phyloP scores from a whole-genome alignment of 768 basidiomycete species.

The Leccinum barrowsii region DNA sequence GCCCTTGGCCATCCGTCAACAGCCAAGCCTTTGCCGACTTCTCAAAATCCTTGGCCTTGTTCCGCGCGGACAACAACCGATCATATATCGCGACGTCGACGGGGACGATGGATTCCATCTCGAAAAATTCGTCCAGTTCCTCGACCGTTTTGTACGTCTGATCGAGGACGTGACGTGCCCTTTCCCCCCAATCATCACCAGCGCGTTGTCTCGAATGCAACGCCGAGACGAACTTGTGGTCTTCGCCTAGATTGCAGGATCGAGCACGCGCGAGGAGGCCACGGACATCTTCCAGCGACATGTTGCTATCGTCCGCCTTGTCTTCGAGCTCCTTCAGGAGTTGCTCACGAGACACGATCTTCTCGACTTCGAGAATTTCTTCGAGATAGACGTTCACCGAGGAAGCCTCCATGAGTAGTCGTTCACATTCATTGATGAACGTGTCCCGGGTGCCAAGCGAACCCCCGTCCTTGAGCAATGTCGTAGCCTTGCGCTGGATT shows the following conservation, averaged over 20 bases:
- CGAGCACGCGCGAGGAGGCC: conserved; percentile 67
- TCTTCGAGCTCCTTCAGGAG: conserved; percentile 74
- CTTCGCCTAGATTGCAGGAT: conserved; percentile 58
- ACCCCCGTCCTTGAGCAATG: conserved; percentile 45
- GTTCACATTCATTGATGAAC: conserved; percentile 68
- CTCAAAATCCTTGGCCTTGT: conserved; percentile 75
- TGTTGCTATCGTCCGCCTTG: conserved; percentile 59
- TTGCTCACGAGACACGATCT: conserved; percentile 75
- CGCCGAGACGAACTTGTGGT: conserved; percentile 62
- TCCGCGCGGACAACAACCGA: conserved; percentile 58
- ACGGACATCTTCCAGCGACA: conserved; percentile 77
- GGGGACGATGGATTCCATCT: conserved; percentile 62
- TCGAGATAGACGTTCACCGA: conserved; percentile 83
- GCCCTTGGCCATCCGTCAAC: conserved; percentile 48
- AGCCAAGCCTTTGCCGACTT: conserved; percentile 75
- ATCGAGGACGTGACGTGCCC: conserved; percentile 60
- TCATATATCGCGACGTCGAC: conserved; percentile 66
- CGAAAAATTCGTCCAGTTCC: conserved; percentile 70
- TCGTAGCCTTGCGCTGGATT: conserved; percentile 51
- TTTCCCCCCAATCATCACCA: conserved; percentile 76
- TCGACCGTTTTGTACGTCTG: conserved; percentile 72
- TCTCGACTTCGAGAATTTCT: conserved; percentile 73
- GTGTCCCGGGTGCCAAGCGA: conserved; percentile 47
- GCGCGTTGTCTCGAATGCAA: conserved; percentile 61
- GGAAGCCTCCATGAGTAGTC: conserved; percentile 62